These are phyloP conservation scores for Psilocybe cyanescens DNA, from an alignment of 768 basidiomycete genomes.

Conservation along the genomic window DNA sequence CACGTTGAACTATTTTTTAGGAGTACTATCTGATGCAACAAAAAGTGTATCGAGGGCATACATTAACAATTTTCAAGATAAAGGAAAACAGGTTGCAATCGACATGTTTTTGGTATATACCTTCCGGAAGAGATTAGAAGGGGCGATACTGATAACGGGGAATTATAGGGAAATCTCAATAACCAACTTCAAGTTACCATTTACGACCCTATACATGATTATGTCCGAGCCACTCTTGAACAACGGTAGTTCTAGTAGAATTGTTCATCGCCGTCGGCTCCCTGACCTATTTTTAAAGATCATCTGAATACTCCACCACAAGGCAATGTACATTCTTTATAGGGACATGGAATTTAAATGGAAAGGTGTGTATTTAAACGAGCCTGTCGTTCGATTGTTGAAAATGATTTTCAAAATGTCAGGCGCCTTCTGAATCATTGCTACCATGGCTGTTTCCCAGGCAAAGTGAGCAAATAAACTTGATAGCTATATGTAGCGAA, in stretches of 20 bases:
- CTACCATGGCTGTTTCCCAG: conserved; percentile 91
- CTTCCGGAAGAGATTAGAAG: neutral
- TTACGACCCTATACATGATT: conserved; percentile 93
- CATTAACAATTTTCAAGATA: conserved; percentile 97
- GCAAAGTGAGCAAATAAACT: conserved; percentile 53
- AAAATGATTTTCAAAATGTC: conserved; percentile 4
- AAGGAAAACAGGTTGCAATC: conserved; percentile 91
- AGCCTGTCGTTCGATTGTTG: neutral
- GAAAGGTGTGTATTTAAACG: conserved; percentile 56
- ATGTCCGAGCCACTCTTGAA: conserved; percentile 72
- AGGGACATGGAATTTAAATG: conserved; percentile 98
- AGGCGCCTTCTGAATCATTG: conserved; percentile 82
- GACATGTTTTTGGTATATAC: conserved; percentile 87
- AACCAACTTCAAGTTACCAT: conserved; percentile 88
- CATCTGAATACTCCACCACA: conserved; percentile 83
- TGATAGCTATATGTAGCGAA: conserved; percentile 7
- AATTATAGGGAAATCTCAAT: conserved; percentile 88
- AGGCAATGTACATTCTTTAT: conserved; percentile 75
- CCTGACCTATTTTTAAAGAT: conserved; percentile 39
- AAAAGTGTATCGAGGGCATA: conserved; percentile 96
- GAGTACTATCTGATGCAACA: conserved; percentile 93
- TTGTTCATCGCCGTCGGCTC: conserved; percentile 15
- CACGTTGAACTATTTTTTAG: conserved; percentile 36
- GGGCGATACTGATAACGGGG: conserved; percentile 1
- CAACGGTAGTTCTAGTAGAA: conserved; percentile 52